Percentiles rank a stretch among this genome's conserved stretches.
phyloP scores from a whole-genome alignment of 2,329 filamentous ascomycete species.

The Fusarium mundagurra region DNA sequence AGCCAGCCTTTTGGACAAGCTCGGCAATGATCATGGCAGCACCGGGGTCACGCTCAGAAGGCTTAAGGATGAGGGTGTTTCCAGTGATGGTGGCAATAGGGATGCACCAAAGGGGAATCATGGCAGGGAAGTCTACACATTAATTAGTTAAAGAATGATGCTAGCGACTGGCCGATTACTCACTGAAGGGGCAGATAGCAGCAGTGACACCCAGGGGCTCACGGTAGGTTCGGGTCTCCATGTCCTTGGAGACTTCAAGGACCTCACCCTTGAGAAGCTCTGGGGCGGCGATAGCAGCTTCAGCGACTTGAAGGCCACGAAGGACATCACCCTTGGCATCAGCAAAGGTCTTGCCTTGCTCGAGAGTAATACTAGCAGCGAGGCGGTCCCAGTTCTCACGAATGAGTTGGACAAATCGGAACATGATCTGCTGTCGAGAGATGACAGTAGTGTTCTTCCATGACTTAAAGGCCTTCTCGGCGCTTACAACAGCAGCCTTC shows the following conservation, averaged over 20 bases:
- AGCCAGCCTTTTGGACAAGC: constrained; percentile 81
- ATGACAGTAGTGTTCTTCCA: constrained; percentile 80
- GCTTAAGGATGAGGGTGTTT: constrained; percentile 87
- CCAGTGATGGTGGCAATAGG: constrained; percentile 85
- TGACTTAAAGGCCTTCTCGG: constrained; percentile 76
- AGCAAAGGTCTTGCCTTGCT: constrained; percentile 89
- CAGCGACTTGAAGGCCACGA: constrained; percentile 83
- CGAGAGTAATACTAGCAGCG: constrained; percentile 84
- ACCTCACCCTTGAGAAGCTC: constrained; percentile 86
- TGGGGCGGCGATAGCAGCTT: constrained; percentile 82
- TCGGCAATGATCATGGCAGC: constrained; percentile 88
- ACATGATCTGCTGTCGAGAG: constrained; percentile 84
- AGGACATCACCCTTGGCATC: constrained; percentile 86
- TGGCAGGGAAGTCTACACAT: constrained; percentile 81
- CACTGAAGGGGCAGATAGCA: constrained; percentile 88
- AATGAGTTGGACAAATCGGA: constrained; percentile 83
- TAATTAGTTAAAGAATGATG: constrained; percentile 11
- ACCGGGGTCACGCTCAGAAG: constrained; percentile 85
- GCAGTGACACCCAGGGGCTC: constrained; percentile 85
- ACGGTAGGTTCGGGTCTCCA: constrained; percentile 85
- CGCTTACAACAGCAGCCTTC: constrained; percentile 77
- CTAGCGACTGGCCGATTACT: constrained; percentile 46
- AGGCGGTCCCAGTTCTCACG: constrained; percentile 86
- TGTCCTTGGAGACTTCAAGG: constrained; percentile 86
- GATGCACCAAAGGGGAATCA: constrained; percentile 93